Conservation (phyloP, 164 flowering plant genomes). For the Stephania yunnanensis region DNA sequence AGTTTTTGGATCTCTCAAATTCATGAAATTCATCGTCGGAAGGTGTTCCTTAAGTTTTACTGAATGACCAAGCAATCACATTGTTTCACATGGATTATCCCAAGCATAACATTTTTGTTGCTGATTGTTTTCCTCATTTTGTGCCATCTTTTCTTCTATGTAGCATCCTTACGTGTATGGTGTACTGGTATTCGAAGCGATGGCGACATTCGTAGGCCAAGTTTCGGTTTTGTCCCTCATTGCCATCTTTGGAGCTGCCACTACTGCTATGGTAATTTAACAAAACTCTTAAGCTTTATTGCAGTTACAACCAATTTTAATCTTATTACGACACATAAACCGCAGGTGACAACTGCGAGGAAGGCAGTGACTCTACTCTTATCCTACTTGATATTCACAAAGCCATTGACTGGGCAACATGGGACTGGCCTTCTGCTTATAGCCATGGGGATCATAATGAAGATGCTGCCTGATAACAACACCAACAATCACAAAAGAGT, state of each 20-base stretch:
- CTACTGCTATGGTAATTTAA: slow-evolving; percentile 79
- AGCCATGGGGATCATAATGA: slow-evolving; percentile 76
- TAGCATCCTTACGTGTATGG: slow-evolving; percentile 94
- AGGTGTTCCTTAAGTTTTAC: background rate
- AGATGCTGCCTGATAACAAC: slow-evolving; percentile 63
- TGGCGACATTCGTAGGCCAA: slow-evolving; percentile 94
- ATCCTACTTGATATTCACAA: slow-evolving; percentile 86
- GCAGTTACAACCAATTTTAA: background rate
- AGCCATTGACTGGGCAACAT: slow-evolving; percentile 90
- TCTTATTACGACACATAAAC: background rate
- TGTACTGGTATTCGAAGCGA: slow-evolving; percentile 86
- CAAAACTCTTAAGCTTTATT: background rate
- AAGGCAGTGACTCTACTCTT: slow-evolving; percentile 83
- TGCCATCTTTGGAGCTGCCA: slow-evolving; percentile 94
- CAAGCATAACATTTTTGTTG: background rate
- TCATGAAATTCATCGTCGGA: background rate
- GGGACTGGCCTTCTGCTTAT: slow-evolving; percentile 79
- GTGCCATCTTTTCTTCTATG: slow-evolving; percentile 2
- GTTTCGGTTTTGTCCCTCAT: slow-evolving; percentile 91
- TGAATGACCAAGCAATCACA: background rate
- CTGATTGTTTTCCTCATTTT: background rate
- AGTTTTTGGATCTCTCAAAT: background rate
- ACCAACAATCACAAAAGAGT: slow-evolving; percentile 9
- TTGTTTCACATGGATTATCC: background rate
- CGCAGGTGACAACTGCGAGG: slow-evolving; percentile 83